phyloP scores from a whole-genome alignment of 306 rosid species.

The Quercus cerris region DNA sequence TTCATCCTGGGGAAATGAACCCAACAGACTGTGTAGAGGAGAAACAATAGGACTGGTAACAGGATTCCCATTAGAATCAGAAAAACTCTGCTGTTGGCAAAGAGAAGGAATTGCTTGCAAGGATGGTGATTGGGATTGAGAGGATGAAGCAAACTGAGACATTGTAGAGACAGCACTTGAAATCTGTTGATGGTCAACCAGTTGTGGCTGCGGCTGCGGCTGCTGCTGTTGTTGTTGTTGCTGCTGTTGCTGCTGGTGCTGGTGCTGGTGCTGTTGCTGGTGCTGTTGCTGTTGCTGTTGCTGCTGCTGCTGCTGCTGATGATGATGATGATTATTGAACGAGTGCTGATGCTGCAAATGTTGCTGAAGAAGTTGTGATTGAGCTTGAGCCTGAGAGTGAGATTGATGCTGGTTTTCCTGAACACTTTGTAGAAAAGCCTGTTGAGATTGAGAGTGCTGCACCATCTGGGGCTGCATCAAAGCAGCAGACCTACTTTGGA shows the following conservation, averaged over 20 bases:
- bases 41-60: conserved; percentile 58
- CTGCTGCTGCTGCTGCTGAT: conserved; percentile 26
- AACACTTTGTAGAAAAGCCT: conserved; percentile 55
- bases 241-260: conserved; percentile 52
- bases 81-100: conserved; percentile 74
- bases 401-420: conserved; percentile 56
- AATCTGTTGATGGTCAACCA: conserved; percentile 66
- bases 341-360: conserved; percentile 65
- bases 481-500: conserved; percentile 60
- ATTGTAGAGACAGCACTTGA: conserved; percentile 53
- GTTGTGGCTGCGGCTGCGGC: conserved; percentile 43
- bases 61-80: conserved; percentile 70
- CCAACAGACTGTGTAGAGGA: conserved; percentile 75
- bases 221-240: conserved; percentile 40
- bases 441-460: conserved; percentile 76
- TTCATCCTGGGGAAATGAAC: conserved; percentile 77
- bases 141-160: conserved; percentile 66
- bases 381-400: conserved; percentile 53
- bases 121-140: conserved; percentile 65
- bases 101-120: conserved; percentile 60
- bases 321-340: conserved; percentile 44
- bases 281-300: conserved; percentile 33
- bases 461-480: conserved; percentile 75
- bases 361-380: conserved; percentile 49
- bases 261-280: conserved; percentile 33